Conservation (phyloP, 2,329 filamentous ascomycete genomes). For the Pseudogymnoascus sp. region DNA sequence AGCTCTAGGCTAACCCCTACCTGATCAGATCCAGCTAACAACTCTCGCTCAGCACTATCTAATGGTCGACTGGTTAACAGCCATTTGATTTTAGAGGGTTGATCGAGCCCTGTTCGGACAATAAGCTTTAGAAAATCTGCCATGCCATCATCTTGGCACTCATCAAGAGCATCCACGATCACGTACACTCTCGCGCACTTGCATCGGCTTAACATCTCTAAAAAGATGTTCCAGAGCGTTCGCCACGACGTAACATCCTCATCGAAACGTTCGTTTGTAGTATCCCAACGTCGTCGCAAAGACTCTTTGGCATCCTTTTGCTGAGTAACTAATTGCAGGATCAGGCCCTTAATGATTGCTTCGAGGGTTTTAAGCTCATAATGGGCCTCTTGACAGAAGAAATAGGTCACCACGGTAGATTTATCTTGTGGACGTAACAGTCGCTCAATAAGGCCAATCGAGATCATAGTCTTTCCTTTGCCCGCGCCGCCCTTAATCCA, state of each 20-base stretch:
- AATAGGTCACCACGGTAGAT: conserved; percentile 1
- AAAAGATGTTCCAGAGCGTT: conserved; percentile 10
- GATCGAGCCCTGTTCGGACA: conserved; percentile 16
- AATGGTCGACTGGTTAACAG: conserved; percentile 25
- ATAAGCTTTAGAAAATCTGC: conserved; percentile 9
- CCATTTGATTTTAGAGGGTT: conserved; percentile 23
- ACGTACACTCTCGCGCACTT: conserved; percentile 13
- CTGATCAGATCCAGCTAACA: conserved; percentile 21
- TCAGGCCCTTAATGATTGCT: conserved; percentile 9
- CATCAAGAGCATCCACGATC: conserved; percentile 16
- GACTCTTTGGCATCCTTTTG: not conserved
- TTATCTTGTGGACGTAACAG: conserved; percentile 17
- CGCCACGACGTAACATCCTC: conserved; percentile 7
- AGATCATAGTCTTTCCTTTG: conserved; percentile 32
- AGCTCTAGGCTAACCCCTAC: conserved; percentile 17
- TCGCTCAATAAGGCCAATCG: conserved; percentile 17
- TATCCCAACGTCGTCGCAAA: conserved; percentile 8
- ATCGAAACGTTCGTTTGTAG: not conserved
- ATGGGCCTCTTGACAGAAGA: conserved; percentile 12
- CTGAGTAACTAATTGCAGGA: not conserved
- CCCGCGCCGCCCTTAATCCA: conserved; percentile 31
- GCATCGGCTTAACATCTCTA: conserved; percentile 7
- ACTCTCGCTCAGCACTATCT: conserved; percentile 18
- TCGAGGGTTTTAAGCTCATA: conserved; percentile 12
- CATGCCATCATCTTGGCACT: conserved; percentile 12